These are phyloP conservation scores for Botrytis aclada DNA, from an alignment of 2,329 filamentous ascomycete species.

Conservation along the genomic window DNA sequence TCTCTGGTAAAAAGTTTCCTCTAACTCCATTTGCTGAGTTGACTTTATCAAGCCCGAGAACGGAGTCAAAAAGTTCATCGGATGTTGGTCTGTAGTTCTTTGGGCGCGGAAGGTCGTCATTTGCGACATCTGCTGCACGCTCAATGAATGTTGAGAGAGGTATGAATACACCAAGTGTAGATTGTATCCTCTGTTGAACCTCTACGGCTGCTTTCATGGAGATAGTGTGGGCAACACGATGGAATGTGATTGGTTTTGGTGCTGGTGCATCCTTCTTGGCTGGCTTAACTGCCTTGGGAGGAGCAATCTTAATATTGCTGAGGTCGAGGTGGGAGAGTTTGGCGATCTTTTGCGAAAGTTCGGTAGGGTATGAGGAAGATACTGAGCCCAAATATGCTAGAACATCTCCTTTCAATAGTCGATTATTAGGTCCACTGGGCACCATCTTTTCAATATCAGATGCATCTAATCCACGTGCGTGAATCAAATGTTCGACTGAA, in stretches of 20 bases:
- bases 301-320: slow-evolving; percentile 76
- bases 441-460: slow-evolving; percentile 78
- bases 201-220: slow-evolving; percentile 76
- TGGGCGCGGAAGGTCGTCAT: slow-evolving; percentile 74
- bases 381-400: slow-evolving; percentile 84
- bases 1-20: slow-evolving; percentile 69
- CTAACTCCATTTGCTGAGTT: slow-evolving; percentile 52
- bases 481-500: slow-evolving; percentile 78
- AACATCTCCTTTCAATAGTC: slow-evolving; percentile 92
- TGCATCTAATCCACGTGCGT: slow-evolving; percentile 71
- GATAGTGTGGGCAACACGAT: slow-evolving; percentile 68
- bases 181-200: slow-evolving; percentile 75
- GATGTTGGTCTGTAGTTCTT: slow-evolving; percentile 63
- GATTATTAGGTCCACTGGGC: slow-evolving; percentile 81
- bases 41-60: slow-evolving; percentile 66
- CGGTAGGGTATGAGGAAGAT: slow-evolving; percentile 65
- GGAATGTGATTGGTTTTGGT: slow-evolving; percentile 44
- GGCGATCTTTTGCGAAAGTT: slow-evolving; percentile 67
- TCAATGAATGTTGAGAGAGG: slow-evolving; percentile 84
- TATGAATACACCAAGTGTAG: slow-evolving; percentile 73
- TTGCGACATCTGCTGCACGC: slow-evolving; percentile 81
- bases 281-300: slow-evolving; percentile 40
- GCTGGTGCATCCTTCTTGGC: slow-evolving; percentile 42
- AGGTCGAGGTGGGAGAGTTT: slow-evolving; percentile 84
- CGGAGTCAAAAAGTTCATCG: slow-evolving; percentile 84